These are phyloP conservation scores for Entomortierella chlamydospora DNA, from an alignment of 192 early-diverging fungal species.

Conservation along the genomic window DNA sequence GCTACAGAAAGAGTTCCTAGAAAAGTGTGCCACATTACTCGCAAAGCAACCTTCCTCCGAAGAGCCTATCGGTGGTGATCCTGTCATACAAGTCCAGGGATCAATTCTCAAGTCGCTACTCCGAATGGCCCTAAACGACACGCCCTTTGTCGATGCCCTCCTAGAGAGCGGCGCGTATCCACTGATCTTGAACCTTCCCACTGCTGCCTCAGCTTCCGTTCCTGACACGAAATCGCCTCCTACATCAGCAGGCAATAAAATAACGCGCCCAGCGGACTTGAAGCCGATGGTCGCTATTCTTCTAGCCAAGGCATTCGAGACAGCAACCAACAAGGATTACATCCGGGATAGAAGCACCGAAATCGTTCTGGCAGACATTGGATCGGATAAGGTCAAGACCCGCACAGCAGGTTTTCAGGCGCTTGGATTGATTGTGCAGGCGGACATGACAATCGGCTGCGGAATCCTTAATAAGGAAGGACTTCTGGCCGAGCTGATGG, in stretches of 20 bases:
- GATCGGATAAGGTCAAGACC: conserved; percentile 41
- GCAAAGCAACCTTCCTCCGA: conserved; percentile 4
- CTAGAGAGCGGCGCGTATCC: conserved; percentile 18
- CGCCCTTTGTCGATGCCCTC: conserved; percentile 24
- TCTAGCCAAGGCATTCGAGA: conserved; percentile 43
- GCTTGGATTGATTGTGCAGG: conserved; percentile 75
- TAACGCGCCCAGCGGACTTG: conserved; percentile 18
- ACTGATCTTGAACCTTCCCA: conserved; percentile 18
- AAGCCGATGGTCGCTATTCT: conserved; percentile 43
- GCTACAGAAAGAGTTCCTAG: conserved; percentile 24
- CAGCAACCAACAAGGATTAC: conserved; percentile 33
- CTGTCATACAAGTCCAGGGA: conserved; percentile 14
- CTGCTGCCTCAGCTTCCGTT: neutral
- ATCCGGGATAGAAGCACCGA: conserved; percentile 25
- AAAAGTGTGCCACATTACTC: conserved; percentile 11
- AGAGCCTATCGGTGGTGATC: neutral
- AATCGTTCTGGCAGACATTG: conserved; percentile 37
- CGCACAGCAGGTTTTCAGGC: conserved; percentile 59
- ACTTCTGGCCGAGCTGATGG: conserved; percentile 80
- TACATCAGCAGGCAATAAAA: neutral
- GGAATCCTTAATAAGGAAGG: conserved; percentile 71
- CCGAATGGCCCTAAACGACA: conserved; percentile 46
- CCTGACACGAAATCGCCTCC: conserved; percentile 7
- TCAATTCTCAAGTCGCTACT: conserved; percentile 30
- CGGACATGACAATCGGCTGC: conserved; percentile 65